Conservation (phyloP, 2,329 filamentous ascomycete species). For the Penicillium sumatraense region DNA sequence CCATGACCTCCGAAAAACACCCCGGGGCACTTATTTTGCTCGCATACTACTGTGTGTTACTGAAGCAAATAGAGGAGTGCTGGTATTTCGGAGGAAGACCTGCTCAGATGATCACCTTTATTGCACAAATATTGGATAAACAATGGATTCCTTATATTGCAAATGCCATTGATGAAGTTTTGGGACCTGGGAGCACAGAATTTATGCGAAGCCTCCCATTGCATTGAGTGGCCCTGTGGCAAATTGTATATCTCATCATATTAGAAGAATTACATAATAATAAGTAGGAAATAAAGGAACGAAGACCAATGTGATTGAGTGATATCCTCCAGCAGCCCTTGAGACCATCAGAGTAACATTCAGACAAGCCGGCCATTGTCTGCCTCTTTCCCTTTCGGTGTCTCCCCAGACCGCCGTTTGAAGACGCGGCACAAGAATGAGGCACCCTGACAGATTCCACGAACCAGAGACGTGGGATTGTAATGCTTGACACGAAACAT, state of each 20-base stretch:
- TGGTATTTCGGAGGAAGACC: conserved; percentile 14
- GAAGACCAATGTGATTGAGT: background rate
- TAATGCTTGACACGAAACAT: conserved; percentile 49
- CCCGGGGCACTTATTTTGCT: conserved; percentile 43
- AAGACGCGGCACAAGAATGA: conserved; percentile 35
- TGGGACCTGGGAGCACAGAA: background rate
- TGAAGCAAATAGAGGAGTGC: conserved; percentile 7
- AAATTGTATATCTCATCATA: too few relatives aligned
- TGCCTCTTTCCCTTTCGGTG: conserved; percentile 34
- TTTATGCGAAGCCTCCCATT: background rate
- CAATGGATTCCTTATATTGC: conserved; percentile 7
- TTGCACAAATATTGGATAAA: conserved; percentile 6
- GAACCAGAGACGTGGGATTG: conserved; percentile 37
- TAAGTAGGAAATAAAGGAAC: too few relatives aligned
- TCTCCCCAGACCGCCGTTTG: conserved; percentile 36
- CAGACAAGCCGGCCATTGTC: conserved; percentile 35
- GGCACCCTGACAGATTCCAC: conserved; percentile 26
- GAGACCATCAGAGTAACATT: too few relatives aligned
- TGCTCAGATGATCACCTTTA: conserved; percentile 2
- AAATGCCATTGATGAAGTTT: conserved; percentile 5
- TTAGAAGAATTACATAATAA: too few relatives aligned
- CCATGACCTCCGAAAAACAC: conserved; percentile 34
- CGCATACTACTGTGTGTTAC: conserved; percentile 36
- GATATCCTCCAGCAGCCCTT: too few relatives aligned
- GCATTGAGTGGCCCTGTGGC: too few relatives aligned